These are phyloP conservation scores for Torulaspora microellipsoides DNA, from an alignment of 805 yeast genomes.

Conservation along the genomic window DNA sequence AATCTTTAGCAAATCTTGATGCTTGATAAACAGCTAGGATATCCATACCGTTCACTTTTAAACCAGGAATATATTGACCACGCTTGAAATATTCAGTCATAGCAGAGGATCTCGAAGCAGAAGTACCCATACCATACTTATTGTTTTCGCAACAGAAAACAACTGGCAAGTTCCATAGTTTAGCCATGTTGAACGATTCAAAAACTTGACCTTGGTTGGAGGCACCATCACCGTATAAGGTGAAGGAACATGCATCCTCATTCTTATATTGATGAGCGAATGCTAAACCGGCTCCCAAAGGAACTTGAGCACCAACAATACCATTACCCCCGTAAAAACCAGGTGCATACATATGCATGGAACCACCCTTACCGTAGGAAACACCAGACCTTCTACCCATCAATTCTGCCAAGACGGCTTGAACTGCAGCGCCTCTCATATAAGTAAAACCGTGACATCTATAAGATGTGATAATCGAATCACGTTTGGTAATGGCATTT, in stretches of 20 bases:
- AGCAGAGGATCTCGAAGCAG: conserved; percentile 96
- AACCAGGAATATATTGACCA: conserved; percentile 99
- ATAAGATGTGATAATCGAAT: conserved; percentile 92
- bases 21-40: conserved; percentile 93
- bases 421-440: conserved; percentile 92
- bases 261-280: conserved; percentile 94
- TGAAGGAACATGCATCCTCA: conserved; percentile 74
- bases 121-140: conserved; percentile 99
- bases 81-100: conserved; percentile 96
- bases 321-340: conserved; percentile 99
- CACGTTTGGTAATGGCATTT: conserved; percentile 80
- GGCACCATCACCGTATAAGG: conserved; percentile 98
- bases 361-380: conserved; percentile 97
- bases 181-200: conserved; percentile 98
- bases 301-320: conserved; percentile 99
- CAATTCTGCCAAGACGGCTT: conserved; percentile 87
- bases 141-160: conserved; percentile 97
- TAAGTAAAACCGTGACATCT: conserved; percentile 98
- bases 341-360: conserved; percentile 96
- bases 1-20: conserved; percentile 94
- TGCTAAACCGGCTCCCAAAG: conserved; percentile 97
- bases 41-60: conserved; percentile 98
- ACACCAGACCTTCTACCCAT: conserved; percentile 97
- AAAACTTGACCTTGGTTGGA: conserved; percentile 99
- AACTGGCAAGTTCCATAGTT: conserved; percentile 94